Base-by-base conservation (phyloP, 1,284 basidiomycete species). In the Trichosporon asahii region DNA sequence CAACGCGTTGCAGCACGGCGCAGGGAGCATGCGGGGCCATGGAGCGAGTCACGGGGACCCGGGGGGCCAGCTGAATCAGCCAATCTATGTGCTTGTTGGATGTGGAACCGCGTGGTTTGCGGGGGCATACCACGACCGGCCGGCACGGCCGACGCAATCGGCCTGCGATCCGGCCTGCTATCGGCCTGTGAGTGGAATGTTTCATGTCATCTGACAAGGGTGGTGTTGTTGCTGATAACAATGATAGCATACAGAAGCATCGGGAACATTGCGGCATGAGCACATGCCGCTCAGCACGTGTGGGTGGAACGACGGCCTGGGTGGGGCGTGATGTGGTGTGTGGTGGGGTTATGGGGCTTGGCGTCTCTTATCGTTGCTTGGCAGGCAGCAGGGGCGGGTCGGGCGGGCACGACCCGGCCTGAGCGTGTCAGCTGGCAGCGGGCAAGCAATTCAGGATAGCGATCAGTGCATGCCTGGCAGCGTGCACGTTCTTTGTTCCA, bases 401-500 rank as follows among this genome's bases (percentile, higher is more conserved):
- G 7, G 18, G 18, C n/a, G 55, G n/a, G 14, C 29, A 9, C 27
- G 15, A 15, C 27, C 15, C 29, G 57, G 57, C 18, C 29, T 25
- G 25, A 25, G 35, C 21, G 35, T 3, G 12, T 3, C 2, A 2
- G 2, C 12, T 14, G 33, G 64, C 44, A 40, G 35, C 37, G 44
- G 64, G 35, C 64, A 46, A 65, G 5, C 53, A 57, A 76, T 76
- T 76, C 78, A 81, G 67, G 77, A 78, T 3, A 73, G 75, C 77
- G 77, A 65, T 29, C 35, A 44, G 23, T 65, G 57, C 57, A 33
- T 31, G 18, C 57, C 57, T 3, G 57, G 27, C 27, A 61, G 57
- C 57, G 53, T 55, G 53, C 57, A 23, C 18, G 21, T 21, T 5
- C 5, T 14, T 3, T n/a, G 40, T 44, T 44, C 40, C 40, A n/a